A percentile compares a stretch with the other conserved stretches of the same genome.
These are phyloP conservation scores for Beauveria australis DNA, from an alignment of 2,329 filamentous ascomycete genomes.

Conservation along the genomic window DNA sequence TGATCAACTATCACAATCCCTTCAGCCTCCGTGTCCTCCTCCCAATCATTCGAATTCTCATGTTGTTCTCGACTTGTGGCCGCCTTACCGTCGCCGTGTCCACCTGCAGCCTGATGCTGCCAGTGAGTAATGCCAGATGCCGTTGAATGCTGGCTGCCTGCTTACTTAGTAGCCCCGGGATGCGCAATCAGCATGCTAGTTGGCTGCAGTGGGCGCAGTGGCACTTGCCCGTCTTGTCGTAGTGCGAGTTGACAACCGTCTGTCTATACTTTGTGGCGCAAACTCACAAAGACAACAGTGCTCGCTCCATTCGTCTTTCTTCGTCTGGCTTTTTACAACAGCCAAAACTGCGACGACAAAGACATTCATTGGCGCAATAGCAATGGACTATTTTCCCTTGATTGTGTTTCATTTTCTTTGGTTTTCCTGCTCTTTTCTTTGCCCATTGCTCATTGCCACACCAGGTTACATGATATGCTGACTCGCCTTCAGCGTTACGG, in stretches of 20 bases:
- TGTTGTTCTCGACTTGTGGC: not conserved
- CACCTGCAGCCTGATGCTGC: not conserved
- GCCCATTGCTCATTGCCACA: not conserved
- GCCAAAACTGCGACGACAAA: not conserved
- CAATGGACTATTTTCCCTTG: not conserved
- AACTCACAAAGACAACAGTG: not conserved
- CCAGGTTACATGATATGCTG: not conserved
- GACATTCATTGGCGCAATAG: not conserved
- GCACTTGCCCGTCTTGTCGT: not conserved
- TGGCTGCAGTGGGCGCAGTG: not conserved
- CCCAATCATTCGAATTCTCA: not conserved
- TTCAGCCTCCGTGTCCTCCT: not conserved
- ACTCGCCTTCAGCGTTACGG: not conserved
- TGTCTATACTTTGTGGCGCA: not conserved
- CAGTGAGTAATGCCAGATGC: no score
- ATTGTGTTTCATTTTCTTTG: not conserved
- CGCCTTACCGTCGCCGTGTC: not conserved
- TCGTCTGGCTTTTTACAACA: not conserved
- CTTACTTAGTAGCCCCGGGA: not conserved
- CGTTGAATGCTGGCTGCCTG: not conserved
- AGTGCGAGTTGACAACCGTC: not conserved
- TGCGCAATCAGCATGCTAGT: not conserved
- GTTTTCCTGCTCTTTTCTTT: not conserved
- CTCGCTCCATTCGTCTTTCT: no score
- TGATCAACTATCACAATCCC: not conserved